Conservation (phyloP, 1,284 basidiomycete genomes). For the Fereydounia khargensis region DNA sequence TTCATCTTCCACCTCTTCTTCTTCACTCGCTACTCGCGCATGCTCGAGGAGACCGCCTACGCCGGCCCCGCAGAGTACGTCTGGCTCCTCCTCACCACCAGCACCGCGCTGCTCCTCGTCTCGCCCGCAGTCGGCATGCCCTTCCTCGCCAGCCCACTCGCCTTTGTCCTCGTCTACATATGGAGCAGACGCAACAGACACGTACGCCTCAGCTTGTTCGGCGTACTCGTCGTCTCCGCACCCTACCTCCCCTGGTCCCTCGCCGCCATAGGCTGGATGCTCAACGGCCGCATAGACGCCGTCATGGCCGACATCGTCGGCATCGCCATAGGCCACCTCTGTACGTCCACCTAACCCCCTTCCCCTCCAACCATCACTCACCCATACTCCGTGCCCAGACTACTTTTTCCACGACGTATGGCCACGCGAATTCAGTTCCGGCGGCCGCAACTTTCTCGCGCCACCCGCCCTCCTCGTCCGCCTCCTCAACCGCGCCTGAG, state of each 20-base stretch:
- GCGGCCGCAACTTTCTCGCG: conserved; percentile 71
- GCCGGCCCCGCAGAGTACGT: conserved; percentile 89
- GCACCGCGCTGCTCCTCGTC: conserved; percentile 63
- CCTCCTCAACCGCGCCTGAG: background rate
- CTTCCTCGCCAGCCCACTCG: conserved; percentile 32
- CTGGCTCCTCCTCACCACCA: conserved; percentile 79
- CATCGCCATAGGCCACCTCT: conserved; percentile 47
- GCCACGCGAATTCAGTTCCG: conserved; percentile 84
- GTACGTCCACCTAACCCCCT: conserved; percentile 21
- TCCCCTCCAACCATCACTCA: background rate
- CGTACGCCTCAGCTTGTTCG: conserved; percentile 91
- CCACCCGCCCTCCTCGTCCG: conserved; percentile 67
- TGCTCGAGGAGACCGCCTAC: conserved; percentile 94
- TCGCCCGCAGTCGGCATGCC: conserved; percentile 57
- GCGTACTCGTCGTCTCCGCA: conserved; percentile 87
- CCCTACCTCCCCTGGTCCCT: conserved; percentile 91
- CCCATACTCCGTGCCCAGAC: conserved; percentile 13
- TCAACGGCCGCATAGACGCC: conserved; percentile 81
- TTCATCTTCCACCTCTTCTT: conserved; percentile 97
- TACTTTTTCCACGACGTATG: conserved; percentile 94
- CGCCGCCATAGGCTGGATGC: conserved; percentile 80
- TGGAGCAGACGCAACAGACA: conserved; percentile 93
- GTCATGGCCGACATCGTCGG: conserved; percentile 75
- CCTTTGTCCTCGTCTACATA: conserved; percentile 80
- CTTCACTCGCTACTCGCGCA: conserved; percentile 93